Evolutionary conservation across 257 asterid genomes (phyloP).

Genomic region (Pogostemon cablin): DNA sequence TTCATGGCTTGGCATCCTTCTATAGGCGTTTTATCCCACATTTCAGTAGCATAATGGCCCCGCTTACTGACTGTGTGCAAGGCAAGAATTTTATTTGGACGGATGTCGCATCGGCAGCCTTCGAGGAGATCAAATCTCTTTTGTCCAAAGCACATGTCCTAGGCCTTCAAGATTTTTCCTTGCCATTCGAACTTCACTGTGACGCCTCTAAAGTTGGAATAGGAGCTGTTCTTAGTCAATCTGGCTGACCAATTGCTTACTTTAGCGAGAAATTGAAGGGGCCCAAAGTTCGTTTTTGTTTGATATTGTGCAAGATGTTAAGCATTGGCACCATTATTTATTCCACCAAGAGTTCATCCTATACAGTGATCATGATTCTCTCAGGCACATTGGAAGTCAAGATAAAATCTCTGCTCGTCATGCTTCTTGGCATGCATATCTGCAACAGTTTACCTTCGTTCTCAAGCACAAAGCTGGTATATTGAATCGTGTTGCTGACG

Average conservation of each 20-base stretch:
- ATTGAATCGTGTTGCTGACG: not conserved
- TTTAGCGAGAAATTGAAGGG: not conserved
- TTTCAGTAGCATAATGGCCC: constrained; percentile 1
- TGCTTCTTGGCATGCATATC: not conserved
- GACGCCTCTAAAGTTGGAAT: not conserved
- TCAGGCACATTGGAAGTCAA: not conserved
- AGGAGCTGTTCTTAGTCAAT: not conserved
- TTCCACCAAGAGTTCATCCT: not conserved
- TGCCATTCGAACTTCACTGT: not conserved
- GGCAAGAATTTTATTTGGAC: not conserved
- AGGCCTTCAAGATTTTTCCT: not conserved
- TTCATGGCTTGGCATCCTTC: not conserved
- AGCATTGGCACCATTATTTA: not conserved
- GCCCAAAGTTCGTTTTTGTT: not conserved
- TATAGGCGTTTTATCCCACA: not conserved
- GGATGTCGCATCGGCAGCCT: not conserved
- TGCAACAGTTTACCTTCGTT: not conserved
- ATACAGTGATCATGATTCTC: not conserved
- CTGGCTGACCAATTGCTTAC: not conserved
- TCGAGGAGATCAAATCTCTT: not conserved
- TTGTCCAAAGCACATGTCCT: not conserved
- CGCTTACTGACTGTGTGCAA: not conserved
- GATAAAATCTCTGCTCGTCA: not conserved
- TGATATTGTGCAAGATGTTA: not conserved
- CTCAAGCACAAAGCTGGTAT: not conserved